Conservation (phyloP, 441 rosid species). For the Omphalea diandra region DNA sequence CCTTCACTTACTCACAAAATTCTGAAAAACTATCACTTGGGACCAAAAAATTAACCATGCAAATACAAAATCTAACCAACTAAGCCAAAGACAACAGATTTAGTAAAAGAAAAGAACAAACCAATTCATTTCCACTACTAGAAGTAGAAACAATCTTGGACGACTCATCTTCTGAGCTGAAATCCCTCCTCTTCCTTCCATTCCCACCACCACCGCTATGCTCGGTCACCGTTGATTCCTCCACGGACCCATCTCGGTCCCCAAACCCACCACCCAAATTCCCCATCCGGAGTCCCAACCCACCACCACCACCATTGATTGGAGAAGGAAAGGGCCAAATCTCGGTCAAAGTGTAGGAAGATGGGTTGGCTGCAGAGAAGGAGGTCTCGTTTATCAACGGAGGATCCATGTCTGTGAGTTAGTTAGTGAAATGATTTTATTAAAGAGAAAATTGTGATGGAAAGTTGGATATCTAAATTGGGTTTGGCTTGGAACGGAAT, state of each 20-base stretch:
- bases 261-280: slow-evolving; percentile 39
- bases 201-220: slow-evolving; percentile 55
- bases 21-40: background rate
- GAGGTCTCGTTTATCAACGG: slow-evolving; percentile 68
- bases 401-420: slow-evolving; percentile 77
- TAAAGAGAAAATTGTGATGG: background rate
- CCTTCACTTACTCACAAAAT: background rate
- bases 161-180: slow-evolving; percentile 74
- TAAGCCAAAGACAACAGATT: slow-evolving; percentile 9
- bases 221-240: slow-evolving; percentile 82
- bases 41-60: background rate
- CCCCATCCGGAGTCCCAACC: slow-evolving; percentile 57
- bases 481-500: background rate
- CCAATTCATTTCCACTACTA: slow-evolving; percentile 76
- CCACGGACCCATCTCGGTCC: slow-evolving; percentile 58
- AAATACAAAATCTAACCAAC: no score
- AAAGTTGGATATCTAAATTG: slow-evolving; percentile 23
- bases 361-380: slow-evolving; percentile 78
- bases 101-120: slow-evolving; percentile 32
- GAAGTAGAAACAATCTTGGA: slow-evolving; percentile 75
- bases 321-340: slow-evolving; percentile 74
- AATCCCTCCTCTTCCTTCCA: slow-evolving; percentile 61
- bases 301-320: slow-evolving; percentile 27
- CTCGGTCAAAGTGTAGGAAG: slow-evolving; percentile 69
- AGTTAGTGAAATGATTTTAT: slow-evolving; percentile 4